Conservation (phyloP, 169 alveolate species). For the Miamiensis avidus region DNA sequence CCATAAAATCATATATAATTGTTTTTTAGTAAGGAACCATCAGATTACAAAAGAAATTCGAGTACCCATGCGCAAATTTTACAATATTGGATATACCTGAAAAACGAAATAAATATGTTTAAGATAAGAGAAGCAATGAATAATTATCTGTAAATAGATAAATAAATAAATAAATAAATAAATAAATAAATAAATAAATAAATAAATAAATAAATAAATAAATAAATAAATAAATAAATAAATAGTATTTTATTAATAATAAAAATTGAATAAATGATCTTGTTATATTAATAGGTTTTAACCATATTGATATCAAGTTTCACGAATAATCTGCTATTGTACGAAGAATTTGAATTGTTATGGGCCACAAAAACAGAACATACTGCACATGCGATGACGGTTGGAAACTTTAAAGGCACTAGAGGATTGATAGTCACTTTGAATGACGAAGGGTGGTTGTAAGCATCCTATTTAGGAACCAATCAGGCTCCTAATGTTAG, state of each 20-base stretch:
- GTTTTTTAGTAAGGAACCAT: neutral
- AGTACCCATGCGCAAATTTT: constrained; percentile 19
- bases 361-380: constrained; percentile 56
- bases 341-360: constrained; percentile 46
- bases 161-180: too few species aligned
- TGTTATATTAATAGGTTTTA: neutral
- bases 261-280: too few species aligned
- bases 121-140: neutral
- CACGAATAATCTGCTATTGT: constrained; percentile 49
- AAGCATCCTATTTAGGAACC: constrained; percentile 73
- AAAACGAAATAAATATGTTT: neutral
- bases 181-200: too few species aligned
- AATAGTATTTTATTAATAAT: neutral
- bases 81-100: neutral
- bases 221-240: too few species aligned
- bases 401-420: constrained; percentile 38
- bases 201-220: too few species aligned
- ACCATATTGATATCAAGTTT: constrained; percentile 27
- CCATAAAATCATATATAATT: too few species aligned
- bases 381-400: constrained; percentile 37
- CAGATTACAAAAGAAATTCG: constrained; percentile 12
- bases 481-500: constrained; percentile 42
- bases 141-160: neutral
- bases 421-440: constrained; percentile 64
- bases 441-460: constrained; percentile 70